Evolutionary conservation across 768 basidiomycete species (phyloP).

Genomic region (Lactifluus echinatus): DNA sequence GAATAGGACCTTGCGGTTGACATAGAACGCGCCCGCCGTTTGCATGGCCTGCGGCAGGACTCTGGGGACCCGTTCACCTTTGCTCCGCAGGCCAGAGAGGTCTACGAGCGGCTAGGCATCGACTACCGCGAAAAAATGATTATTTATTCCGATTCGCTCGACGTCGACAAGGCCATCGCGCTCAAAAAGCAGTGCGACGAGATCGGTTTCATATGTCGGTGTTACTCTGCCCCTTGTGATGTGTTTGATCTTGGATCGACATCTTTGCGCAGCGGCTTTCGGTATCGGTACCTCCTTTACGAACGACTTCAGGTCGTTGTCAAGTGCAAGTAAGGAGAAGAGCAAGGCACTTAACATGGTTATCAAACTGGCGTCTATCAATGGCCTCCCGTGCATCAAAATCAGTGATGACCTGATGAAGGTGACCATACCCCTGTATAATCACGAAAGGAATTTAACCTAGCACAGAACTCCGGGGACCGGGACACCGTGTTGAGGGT

Average conservation of each 20-base stretch:
- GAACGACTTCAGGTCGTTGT: constrained; percentile 66
- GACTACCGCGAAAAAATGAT: constrained; percentile 57
- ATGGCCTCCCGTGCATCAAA: constrained; percentile 76
- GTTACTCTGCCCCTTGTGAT: neutral
- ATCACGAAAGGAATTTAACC: neutral
- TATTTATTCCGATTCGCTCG: constrained; percentile 79
- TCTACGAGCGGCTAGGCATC: constrained; percentile 65
- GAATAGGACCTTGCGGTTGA: constrained; percentile 51
- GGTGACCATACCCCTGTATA: constrained; percentile 29
- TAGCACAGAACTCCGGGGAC: constrained; percentile 42
- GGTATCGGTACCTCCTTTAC: constrained; percentile 92
- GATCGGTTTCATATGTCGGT: constrained; percentile 58
- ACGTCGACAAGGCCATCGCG: constrained; percentile 57
- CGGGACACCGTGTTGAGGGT: constrained; percentile 37
- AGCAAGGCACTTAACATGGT: constrained; percentile 91
- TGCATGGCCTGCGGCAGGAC: constrained; percentile 87
- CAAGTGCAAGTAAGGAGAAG: constrained; percentile 40
- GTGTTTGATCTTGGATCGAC: constrained; percentile 2
- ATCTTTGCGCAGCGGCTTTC: constrained; percentile 53
- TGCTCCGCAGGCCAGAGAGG: constrained; percentile 59
- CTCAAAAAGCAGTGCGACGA: constrained; percentile 66
- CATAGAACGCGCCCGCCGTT: constrained; percentile 53
- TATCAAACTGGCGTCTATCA: constrained; percentile 77
- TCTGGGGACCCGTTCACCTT: constrained; percentile 87
- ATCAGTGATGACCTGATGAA: constrained; percentile 89